Conservation (phyloP, 768 basidiomycete genomes). For the Leucocoprinus birnbaumii region DNA sequence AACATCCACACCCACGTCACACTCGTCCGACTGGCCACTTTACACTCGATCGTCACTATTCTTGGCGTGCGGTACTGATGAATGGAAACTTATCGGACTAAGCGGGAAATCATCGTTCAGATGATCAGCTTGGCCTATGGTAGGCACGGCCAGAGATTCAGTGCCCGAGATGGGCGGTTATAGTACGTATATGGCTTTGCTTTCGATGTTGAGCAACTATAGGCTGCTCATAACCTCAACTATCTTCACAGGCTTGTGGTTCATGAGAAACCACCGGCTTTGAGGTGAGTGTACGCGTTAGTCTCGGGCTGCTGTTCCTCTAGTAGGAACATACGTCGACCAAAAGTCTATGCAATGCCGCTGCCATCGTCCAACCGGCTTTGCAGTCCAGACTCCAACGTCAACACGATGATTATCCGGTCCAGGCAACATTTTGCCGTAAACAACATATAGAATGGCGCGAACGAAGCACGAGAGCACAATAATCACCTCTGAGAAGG, state of each 20-base stretch:
- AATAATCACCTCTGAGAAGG: not conserved
- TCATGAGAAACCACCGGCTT: slow-evolving; percentile 1
- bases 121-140: not conserved
- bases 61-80: not conserved
- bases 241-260: not conserved
- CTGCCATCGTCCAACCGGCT: too few species aligned
- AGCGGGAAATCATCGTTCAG: not conserved
- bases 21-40: too few species aligned
- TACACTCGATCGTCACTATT: not conserved
- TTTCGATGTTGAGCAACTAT: not conserved
- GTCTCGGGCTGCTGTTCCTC: too few species aligned
- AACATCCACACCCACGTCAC: not conserved
- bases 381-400: too few species aligned
- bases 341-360: too few species aligned
- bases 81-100: not conserved
- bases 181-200: not conserved
- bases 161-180: not conserved
- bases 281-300: too few species aligned
- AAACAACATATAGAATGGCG: not conserved
- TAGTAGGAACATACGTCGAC: too few species aligned
- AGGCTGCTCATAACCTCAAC: not conserved
- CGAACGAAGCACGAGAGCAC: not conserved
- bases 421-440: slow-evolving; percentile 1
- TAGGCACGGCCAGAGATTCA: not conserved
- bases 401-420: not conserved